Percentiles rank a stretch among this genome's conserved stretches.
phyloP scores from a whole-genome alignment of 1,284 basidiomycete genomes.

The Heterobasidion irregulare region DNA sequence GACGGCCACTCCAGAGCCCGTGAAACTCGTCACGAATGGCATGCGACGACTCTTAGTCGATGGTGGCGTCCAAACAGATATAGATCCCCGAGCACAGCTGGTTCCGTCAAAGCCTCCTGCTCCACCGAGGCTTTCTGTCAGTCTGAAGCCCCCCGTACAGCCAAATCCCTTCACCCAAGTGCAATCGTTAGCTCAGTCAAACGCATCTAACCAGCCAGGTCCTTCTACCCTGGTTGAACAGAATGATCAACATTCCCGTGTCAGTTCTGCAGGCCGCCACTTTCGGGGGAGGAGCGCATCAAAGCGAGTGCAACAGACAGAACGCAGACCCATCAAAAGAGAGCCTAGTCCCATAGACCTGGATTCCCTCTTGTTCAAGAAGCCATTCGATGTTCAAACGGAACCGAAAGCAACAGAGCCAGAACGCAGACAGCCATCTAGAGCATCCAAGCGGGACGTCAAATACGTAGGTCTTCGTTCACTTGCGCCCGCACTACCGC shows the following conservation, averaged over 20 bases:
- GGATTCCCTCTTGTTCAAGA: not conserved
- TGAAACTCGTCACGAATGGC: not conserved
- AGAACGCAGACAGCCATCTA: constrained; percentile 11
- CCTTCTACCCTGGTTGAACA: too few species aligned
- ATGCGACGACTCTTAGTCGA: not conserved
- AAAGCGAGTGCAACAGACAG: not conserved
- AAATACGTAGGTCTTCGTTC: constrained; percentile 9
- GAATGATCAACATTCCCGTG: too few species aligned
- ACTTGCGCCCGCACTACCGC: not conserved
- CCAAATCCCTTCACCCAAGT: not conserved
- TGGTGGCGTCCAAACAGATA: not conserved
- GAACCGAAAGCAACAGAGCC: constrained; percentile 2
- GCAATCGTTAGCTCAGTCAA: not conserved
- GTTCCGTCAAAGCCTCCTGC: not conserved
- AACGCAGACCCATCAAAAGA: not conserved
- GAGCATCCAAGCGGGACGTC: constrained; percentile 13
- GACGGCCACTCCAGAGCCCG: not conserved
- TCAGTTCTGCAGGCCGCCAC: too few species aligned
- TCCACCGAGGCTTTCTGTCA: not conserved
- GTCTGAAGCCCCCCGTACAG: not conserved
- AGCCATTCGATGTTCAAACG: not conserved
- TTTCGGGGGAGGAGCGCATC: too few species aligned
- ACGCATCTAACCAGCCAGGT: not conserved
- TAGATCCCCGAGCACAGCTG: not conserved
- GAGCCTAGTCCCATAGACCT: not conserved